These are phyloP conservation scores for Arabidopsis hybrid DNA, from an alignment of 441 rosid genomes.

Conservation along the genomic window DNA sequence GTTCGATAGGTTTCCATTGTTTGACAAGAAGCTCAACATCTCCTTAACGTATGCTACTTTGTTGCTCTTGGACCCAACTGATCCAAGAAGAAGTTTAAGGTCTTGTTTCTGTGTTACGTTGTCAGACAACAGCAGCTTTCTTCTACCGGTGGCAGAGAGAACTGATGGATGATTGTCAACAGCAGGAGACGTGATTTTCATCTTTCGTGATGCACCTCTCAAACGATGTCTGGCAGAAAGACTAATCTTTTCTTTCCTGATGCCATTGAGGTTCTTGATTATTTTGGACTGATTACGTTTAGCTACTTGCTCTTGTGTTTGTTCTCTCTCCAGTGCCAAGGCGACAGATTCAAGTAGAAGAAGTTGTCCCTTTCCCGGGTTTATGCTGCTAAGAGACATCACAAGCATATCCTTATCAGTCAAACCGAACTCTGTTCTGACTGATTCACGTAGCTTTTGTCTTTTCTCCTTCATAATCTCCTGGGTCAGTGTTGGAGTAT, in stretches of 20 bases:
- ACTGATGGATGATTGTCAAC: constrained; percentile 37
- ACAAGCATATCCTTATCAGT: constrained; percentile 79
- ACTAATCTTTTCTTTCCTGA: constrained; percentile 43
- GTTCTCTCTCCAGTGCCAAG: constrained; percentile 52
- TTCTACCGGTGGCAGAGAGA: constrained; percentile 41
- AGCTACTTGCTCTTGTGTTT: constrained; percentile 38
- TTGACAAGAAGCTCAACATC: constrained; percentile 63
- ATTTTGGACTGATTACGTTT: constrained; percentile 43
- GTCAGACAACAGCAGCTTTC: constrained; percentile 46
- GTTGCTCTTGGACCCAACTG: constrained; percentile 98
- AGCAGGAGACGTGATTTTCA: constrained; percentile 42
- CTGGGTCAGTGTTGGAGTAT: constrained; percentile 63
- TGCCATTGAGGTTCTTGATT: constrained; percentile 44
- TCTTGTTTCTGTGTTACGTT: constrained; percentile 50
- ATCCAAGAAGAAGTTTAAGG: constrained; percentile 88
- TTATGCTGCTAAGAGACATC: constrained; percentile 94
- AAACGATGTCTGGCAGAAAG: constrained; percentile 60
- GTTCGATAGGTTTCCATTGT: constrained; percentile 67
- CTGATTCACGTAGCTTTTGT: constrained; percentile 66
- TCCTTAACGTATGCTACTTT: constrained; percentile 81
- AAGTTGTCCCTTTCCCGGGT: constrained; percentile 91
- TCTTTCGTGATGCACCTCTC: constrained; percentile 67
- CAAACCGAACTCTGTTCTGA: constrained; percentile 82
- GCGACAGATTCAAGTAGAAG: constrained; percentile 80
- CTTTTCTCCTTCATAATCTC: constrained; percentile 74